Base-by-base conservation (phyloP, 805 yeast species). In the Saturnispora ahearnii region DNA sequence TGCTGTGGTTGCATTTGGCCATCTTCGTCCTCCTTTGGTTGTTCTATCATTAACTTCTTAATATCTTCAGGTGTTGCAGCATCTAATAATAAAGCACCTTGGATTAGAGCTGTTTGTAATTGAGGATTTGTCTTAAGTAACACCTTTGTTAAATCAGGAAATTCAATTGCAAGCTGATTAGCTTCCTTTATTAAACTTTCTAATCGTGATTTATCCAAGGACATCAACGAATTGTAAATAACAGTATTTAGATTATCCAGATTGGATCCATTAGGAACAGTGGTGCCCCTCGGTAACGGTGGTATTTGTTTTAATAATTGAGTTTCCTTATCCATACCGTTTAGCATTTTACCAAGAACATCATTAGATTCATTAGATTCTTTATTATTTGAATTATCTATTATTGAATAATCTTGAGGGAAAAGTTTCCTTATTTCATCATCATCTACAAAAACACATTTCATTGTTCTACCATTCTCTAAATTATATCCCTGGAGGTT, bases 41-140 rank as follows among this genome's bases (percentile, higher is more conserved):
- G 18, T 15, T 46, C 46, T 32, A 44, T 21, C 41, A 49, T n/a
- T 13, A 64, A 51, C 12, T 29, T 44, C 37, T 58, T 59, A 24
- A 66, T 53, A 13, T 57, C 56, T 0, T 60, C 61, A 2, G 64
- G 57, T 5, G 30, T 44, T 9, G 62, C 66, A 33, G 59, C 56
- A 29, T 66, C 70, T 42, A 67, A 62, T 52, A 64, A 67, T 54
- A 82, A 61, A 53, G 87, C 66, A 2, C 82, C 71, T 60, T 90
- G 96, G 2, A 89, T 91, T 29, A 87, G 69, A 0, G 96, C 93
- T 63, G 81, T 88, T 2, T 87, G 69, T 43, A 91, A 70, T 63
- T 91, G 97, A 0, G 97, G 97, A 51, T 81, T 80, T 54, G 78
- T 78, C 28, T 73, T 73, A 15, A 90, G 68, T 32, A 90, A 67